Conservation (phyloP, 106 monocot genomes). For the Chionographis japonica region DNA sequence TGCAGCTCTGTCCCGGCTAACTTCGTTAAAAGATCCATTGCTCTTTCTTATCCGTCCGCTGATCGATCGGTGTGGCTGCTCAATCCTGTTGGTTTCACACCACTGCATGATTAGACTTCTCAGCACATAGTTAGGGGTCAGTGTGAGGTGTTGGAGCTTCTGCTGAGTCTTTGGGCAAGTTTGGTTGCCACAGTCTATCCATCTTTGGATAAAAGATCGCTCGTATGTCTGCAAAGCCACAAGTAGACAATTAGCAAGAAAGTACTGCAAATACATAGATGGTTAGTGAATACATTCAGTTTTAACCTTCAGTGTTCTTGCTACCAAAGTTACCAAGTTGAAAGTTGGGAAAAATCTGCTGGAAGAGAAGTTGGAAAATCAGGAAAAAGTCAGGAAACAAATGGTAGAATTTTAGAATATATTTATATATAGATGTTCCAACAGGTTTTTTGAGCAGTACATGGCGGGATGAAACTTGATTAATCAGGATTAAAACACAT, state of each 20-base stretch:
- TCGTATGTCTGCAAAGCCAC: constrained; percentile 52
- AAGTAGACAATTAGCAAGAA: background rate
- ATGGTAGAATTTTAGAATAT: too few relatives aligned
- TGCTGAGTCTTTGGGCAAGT: constrained; percentile 80
- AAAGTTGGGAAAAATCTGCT: too few relatives aligned
- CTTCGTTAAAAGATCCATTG: constrained; percentile 30
- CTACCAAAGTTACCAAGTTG: too few relatives aligned
- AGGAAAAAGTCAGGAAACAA: too few relatives aligned
- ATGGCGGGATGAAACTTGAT: too few relatives aligned
- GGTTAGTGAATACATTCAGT: background rate
- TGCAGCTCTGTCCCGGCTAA: constrained; percentile 16
- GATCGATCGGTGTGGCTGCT: constrained; percentile 31
- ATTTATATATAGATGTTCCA: too few relatives aligned
- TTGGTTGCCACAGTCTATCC: constrained; percentile 58
- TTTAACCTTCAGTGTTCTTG: background rate
- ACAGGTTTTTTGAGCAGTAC: too few relatives aligned
- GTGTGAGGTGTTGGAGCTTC: constrained; percentile 61
- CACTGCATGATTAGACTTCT: constrained; percentile 69
- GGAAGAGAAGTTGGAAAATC: too few relatives aligned
- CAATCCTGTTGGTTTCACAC: constrained; percentile 50
- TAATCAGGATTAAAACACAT: too few relatives aligned
- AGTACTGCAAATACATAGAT: background rate
- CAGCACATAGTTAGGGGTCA: constrained; percentile 66
- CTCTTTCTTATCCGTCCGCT: constrained; percentile 30
- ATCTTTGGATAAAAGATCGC: constrained; percentile 57